Conservation (phyloP, 371 early-diverging fungal genomes). For the Mucor plumbeus region DNA sequence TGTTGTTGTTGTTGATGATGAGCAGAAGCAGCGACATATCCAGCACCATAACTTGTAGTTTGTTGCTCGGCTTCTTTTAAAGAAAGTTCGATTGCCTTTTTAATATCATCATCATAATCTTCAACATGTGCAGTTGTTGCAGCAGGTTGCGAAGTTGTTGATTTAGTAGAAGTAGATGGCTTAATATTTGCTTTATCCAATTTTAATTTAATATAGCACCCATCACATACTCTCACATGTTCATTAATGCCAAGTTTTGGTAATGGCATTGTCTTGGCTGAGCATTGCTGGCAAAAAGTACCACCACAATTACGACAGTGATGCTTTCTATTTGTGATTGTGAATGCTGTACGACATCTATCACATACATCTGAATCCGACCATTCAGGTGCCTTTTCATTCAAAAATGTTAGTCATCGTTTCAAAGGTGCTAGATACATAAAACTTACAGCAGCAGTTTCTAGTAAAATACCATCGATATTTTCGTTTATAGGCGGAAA, state of each 20-base stretch:
- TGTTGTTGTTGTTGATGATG: not conserved
- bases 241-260: slow-evolving; percentile 90
- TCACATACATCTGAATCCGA: slow-evolving; percentile 92
- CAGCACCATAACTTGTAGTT: slow-evolving; percentile 33
- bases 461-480: slow-evolving; percentile 72
- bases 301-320: slow-evolving; percentile 97
- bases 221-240: slow-evolving; percentile 93
- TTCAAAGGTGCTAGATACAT: not conserved
- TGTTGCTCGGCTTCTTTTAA: slow-evolving; percentile 77
- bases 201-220: slow-evolving; percentile 78
- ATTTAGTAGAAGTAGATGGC: slow-evolving; percentile 6
- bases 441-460: slow-evolving; percentile 67
- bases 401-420: not conserved
- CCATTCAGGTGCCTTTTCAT: slow-evolving; percentile 92
- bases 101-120: slow-evolving; percentile 81
- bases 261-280: slow-evolving; percentile 81
- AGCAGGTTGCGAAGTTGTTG: slow-evolving; percentile 11
- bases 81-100: slow-evolving; percentile 88
- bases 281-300: slow-evolving; percentile 92
- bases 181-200: slow-evolving; percentile 43
- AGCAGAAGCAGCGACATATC: slow-evolving; percentile 37
- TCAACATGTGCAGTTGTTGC: slow-evolving; percentile 20
- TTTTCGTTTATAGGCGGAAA: slow-evolving; percentile 76
- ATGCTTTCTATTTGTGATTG: slow-evolving; percentile 95
- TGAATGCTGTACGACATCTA: slow-evolving; percentile 92